Evolutionary conservation across 768 basidiomycete genomes (phyloP).

Genomic region (Phylloporus sp.): DNA sequence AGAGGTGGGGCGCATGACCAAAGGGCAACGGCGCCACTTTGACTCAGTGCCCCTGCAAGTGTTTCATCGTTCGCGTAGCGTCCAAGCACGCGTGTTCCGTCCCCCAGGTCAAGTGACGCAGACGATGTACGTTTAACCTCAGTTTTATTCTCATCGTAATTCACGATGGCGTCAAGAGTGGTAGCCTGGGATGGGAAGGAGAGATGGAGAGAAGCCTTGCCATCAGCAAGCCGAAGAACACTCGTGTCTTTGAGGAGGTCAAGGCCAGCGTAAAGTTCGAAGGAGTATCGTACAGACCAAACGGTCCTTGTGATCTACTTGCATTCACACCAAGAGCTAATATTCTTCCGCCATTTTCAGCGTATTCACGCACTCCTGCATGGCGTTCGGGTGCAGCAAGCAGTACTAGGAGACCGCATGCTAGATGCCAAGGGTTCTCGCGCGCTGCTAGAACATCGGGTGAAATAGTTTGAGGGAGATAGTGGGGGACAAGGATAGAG

Average conservation of each 20-base stretch:
- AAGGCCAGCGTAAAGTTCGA: slow-evolving; percentile 36
- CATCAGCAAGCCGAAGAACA: slow-evolving; percentile 25
- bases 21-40: slow-evolving; percentile 23
- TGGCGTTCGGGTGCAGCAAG: slow-evolving; percentile 48
- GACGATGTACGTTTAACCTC: slow-evolving; percentile 10
- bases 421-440: slow-evolving; percentile 70
- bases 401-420: slow-evolving; percentile 80
- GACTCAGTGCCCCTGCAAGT: slow-evolving; percentile 23
- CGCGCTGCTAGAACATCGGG: slow-evolving; percentile 51
- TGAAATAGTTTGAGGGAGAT: slow-evolving; percentile 71
- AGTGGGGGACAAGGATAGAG: slow-evolving; percentile 62
- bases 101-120: slow-evolving; percentile 17
- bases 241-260: slow-evolving; percentile 29
- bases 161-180: slow-evolving; percentile 8
- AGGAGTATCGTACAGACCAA: slow-evolving; percentile 33
- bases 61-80: slow-evolving; percentile 16
- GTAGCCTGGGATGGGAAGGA: slow-evolving; percentile 22
- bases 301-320: slow-evolving; percentile 43
- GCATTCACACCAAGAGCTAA: slow-evolving; percentile 63
- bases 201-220: slow-evolving; percentile 20
- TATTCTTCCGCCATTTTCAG: slow-evolving; percentile 66
- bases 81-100: slow-evolving; percentile 13
- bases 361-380: slow-evolving; percentile 52
- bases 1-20: slow-evolving; percentile 31
- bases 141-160: not conserved